phyloP scores from a whole-genome alignment of 2,329 filamentous ascomycete species.

The Chrysoporthe puriensis region DNA sequence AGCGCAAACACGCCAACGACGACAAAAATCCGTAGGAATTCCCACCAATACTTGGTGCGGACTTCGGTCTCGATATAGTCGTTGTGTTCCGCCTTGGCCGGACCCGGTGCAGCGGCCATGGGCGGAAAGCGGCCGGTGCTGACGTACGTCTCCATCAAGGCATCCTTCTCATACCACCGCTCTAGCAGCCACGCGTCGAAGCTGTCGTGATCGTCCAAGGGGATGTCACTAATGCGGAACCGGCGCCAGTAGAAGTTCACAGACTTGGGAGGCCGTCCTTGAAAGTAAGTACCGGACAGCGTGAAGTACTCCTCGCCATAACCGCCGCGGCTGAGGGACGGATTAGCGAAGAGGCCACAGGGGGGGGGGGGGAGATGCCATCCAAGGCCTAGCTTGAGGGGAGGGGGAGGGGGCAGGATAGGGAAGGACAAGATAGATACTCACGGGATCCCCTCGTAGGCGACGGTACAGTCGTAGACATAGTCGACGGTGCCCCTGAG shows the following conservation, averaged over 20 bases:
- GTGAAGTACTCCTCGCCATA: slow-evolving; percentile 94
- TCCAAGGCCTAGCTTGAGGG: neutral
- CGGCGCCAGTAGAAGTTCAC: slow-evolving; percentile 97
- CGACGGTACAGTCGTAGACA: slow-evolving; percentile 91
- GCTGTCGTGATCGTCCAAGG: slow-evolving; percentile 69
- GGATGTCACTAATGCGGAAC: slow-evolving; percentile 80
- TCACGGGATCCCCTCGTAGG: slow-evolving; percentile 91
- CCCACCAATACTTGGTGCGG: slow-evolving; percentile 55
- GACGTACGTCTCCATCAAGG: slow-evolving; percentile 80
- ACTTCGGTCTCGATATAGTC: slow-evolving; percentile 62
- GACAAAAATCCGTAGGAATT: slow-evolving; percentile 59
- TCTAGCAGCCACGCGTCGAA: slow-evolving; percentile 87
- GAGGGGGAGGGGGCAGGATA: neutral
- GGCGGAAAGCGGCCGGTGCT: slow-evolving; percentile 79
- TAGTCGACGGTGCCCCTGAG: slow-evolving; percentile 76
- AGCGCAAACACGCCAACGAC: slow-evolving; percentile 51
- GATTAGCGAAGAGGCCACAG: neutral
- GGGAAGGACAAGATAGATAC: slow-evolving; percentile 42
- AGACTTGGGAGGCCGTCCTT: slow-evolving; percentile 87
- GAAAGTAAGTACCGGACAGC: slow-evolving; percentile 82
- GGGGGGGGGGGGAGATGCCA: slow-evolving; percentile 1
- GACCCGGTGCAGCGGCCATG: slow-evolving; percentile 52
- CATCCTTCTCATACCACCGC: slow-evolving; percentile 92
- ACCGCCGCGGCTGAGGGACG: slow-evolving; percentile 63
- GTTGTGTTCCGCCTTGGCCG: slow-evolving; percentile 37